A percentile compares a stretch with the other conserved stretches of the same genome.
Evolutionary conservation across 2,329 filamentous ascomycete species (phyloP).

Genomic region (Sclerotinia nivalis): DNA sequence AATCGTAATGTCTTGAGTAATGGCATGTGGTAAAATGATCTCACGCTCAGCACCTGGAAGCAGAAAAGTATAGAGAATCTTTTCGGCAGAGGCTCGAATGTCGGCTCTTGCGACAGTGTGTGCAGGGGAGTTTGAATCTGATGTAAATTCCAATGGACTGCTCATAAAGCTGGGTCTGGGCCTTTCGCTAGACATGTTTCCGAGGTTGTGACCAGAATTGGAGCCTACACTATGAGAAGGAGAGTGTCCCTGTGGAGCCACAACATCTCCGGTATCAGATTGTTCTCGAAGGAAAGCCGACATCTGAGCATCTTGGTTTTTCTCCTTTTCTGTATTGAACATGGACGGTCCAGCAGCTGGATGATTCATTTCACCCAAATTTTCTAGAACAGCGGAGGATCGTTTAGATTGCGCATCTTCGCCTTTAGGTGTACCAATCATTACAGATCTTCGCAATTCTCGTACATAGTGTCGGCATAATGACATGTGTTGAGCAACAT

Average conservation of each 20-base stretch:
- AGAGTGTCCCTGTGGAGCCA: conserved; percentile 50
- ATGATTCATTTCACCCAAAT: conserved; percentile 65
- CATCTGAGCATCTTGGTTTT: conserved; percentile 82
- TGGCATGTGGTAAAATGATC: conserved; percentile 86
- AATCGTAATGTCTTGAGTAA: conserved; percentile 80
- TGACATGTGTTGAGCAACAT: conserved; percentile 98
- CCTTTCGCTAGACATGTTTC: conserved; percentile 53
- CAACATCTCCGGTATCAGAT: conserved; percentile 49
- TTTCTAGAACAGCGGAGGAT: conserved; percentile 78
- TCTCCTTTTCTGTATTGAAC: conserved; percentile 69
- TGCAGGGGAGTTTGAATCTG: conserved; percentile 78
- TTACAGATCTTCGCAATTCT: conserved; percentile 87
- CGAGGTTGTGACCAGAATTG: conserved; percentile 41
- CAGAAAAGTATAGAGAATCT: conserved; percentile 97
- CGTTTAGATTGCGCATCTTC: conserved; percentile 77
- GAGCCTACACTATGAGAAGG: conserved; percentile 49
- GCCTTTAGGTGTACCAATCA: conserved; percentile 88
- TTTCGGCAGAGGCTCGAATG: conserved; percentile 90
- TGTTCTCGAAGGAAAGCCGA: conserved; percentile 83
- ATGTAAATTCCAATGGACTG: conserved; percentile 61
- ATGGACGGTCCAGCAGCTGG: conserved; percentile 60
- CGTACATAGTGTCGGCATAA: conserved; percentile 96
- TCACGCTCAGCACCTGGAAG: conserved; percentile 94
- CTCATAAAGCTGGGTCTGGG: conserved; percentile 57
- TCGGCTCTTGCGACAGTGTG: conserved; percentile 86